These are phyloP conservation scores for Boletus semigastroideus DNA, from an alignment of 1,284 basidiomycete species.

Conservation along the genomic window DNA sequence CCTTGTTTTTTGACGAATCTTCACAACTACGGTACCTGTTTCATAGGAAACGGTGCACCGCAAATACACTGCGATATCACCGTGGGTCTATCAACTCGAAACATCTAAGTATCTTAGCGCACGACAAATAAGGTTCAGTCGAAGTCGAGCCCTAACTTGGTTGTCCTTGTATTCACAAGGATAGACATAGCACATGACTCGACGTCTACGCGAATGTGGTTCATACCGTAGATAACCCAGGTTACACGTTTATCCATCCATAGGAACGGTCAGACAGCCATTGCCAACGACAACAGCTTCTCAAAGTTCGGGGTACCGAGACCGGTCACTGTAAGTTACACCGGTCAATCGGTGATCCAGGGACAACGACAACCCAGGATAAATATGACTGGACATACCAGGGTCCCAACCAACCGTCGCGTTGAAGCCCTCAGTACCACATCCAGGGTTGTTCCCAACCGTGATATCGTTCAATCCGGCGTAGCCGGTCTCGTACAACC, in stretches of 20 bases:
- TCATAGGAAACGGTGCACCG: no score
- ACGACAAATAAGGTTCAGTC: no score
- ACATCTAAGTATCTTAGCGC: no score
- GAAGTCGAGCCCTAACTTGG: no score
- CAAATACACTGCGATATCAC: no score
- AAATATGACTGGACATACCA: constrained; percentile 7
- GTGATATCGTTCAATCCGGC: constrained; percentile 51
- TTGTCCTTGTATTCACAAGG: no score
- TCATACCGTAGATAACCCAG: not conserved
- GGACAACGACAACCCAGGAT: no score
- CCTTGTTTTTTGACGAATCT: no score
- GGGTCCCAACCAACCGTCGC: constrained; percentile 50
- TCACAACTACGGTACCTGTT: no score
- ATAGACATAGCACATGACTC: not conserved
- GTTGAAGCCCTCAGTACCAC: constrained; percentile 53
- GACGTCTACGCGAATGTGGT: not conserved
- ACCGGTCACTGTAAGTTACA: constrained; percentile 40
- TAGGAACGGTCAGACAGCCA: constrained; percentile 7
- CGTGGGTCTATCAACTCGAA: no score
- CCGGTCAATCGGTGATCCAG: not conserved
- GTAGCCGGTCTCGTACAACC: constrained; percentile 45
- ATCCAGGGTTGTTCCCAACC: constrained; percentile 54
- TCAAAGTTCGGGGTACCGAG: constrained; percentile 46
- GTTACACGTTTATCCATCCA: not conserved
- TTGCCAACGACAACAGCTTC: constrained; percentile 24